Evolutionary conservation across 139 green algal species (phyloP).

Genomic region (Chlamydomonas urium): DNA sequence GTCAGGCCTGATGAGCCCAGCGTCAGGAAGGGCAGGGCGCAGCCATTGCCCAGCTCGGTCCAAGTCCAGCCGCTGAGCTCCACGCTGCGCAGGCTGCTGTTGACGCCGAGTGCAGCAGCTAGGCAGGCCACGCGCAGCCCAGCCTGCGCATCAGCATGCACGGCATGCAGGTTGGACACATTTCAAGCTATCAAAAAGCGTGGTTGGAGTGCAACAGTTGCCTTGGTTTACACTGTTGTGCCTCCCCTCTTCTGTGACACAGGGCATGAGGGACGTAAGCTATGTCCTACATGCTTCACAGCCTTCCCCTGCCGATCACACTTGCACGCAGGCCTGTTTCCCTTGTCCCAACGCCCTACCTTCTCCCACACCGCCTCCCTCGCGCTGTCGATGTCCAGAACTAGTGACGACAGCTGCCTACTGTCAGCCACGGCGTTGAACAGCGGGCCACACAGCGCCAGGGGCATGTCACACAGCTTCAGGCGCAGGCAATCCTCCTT

Average conservation of each 20-base stretch:
- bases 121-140: constrained; percentile 17
- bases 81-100: constrained; percentile 25
- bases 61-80: constrained; percentile 35
- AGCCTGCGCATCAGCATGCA: too few species aligned
- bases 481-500: constrained; percentile 6
- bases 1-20: constrained; percentile 4
- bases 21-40: constrained; percentile 25
- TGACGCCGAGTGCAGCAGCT: constrained; percentile 27
- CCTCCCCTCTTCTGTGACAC: too few species aligned
- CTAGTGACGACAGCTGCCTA: constrained; percentile 20
- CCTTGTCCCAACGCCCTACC: constrained; percentile 13
- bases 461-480: constrained; percentile 26
- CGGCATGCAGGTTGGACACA: too few species aligned
- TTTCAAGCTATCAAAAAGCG: too few species aligned
- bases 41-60: constrained; percentile 29
- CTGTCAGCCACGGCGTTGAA: constrained; percentile 17
- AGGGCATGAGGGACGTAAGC: too few species aligned
- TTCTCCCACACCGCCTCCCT: constrained; percentile 34
- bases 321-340: neutral
- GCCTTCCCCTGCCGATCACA: too few species aligned
- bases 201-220: too few species aligned
- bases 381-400: constrained; percentile 26
- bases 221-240: too few species aligned
- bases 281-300: too few species aligned
- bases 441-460: constrained; percentile 24